These are phyloP conservation scores for Cadophora sp. DNA, from an alignment of 2,329 filamentous ascomycete genomes.

Conservation along the genomic window DNA sequence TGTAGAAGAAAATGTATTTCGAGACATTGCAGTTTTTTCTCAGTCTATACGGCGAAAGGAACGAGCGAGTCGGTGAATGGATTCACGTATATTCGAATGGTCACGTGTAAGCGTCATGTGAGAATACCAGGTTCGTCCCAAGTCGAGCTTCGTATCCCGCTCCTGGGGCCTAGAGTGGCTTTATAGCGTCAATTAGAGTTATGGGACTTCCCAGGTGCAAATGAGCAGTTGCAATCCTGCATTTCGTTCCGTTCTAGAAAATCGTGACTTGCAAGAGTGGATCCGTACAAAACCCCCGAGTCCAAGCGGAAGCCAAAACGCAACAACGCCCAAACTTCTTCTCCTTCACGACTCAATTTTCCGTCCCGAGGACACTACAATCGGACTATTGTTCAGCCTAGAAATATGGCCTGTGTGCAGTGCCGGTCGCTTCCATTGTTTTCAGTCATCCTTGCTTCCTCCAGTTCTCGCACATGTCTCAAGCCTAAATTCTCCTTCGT, in stretches of 20 bases:
- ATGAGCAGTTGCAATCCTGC: background rate
- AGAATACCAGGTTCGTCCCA: background rate
- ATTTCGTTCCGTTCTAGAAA: background rate
- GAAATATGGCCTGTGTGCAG: background rate
- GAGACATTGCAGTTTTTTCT: background rate
- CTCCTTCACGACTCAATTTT: background rate
- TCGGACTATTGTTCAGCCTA: background rate
- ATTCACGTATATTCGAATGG: no score
- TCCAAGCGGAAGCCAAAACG: constrained; percentile 9
- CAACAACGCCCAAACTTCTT: background rate
- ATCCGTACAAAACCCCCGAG: constrained; percentile 2
- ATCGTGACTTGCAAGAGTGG: constrained; percentile 14
- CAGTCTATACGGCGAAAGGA: background rate
- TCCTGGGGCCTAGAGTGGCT: background rate
- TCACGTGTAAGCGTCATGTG: background rate
- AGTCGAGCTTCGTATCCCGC: background rate
- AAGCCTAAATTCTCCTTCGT: background rate
- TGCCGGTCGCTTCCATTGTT: background rate
- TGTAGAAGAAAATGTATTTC: background rate
- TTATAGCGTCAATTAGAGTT: background rate
- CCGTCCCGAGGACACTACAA: background rate
- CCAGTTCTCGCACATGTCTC: background rate
- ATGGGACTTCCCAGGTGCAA: background rate
- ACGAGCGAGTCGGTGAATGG: background rate
- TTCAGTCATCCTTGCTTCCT: background rate